A percentile compares a stretch with the other conserved stretches of the same genome.
These are phyloP conservation scores for Gossypium thurberi DNA, from an alignment of 345 rosid genomes.

Conservation along the genomic window DNA sequence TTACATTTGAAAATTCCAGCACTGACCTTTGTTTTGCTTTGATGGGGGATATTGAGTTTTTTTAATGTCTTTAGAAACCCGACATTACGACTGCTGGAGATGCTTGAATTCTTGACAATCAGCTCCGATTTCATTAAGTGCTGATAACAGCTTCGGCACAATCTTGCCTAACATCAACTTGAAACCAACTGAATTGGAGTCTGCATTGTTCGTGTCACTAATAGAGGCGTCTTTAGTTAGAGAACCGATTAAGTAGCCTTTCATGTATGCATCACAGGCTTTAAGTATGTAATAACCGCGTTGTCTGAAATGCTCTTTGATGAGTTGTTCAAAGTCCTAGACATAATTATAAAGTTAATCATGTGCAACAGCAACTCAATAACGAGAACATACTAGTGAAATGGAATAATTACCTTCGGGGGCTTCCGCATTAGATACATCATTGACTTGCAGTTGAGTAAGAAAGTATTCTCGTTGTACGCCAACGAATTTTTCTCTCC, in stretches of 20 bases:
- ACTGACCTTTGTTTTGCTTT: constrained; percentile 25
- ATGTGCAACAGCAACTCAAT: background rate
- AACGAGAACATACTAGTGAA: background rate
- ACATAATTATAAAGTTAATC: constrained; percentile 4
- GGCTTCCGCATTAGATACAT: constrained; percentile 84
- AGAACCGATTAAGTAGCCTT: constrained; percentile 85
- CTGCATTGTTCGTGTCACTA: constrained; percentile 34
- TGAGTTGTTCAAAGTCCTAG: constrained; percentile 77
- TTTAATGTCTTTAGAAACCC: background rate
- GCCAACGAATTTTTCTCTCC: constrained; percentile 93
- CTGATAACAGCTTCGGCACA: constrained; percentile 56
- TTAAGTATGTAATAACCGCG: constrained; percentile 84
- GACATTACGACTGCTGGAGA: constrained; percentile 28
- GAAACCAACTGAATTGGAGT: constrained; percentile 83
- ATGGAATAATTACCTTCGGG: constrained; percentile 57
- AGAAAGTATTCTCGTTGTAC: constrained; percentile 87
- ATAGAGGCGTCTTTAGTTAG: constrained; percentile 63
- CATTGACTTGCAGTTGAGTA: constrained; percentile 92
- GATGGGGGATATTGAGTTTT: background rate
- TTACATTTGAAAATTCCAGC: constrained; percentile 15
- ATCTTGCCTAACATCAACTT: constrained; percentile 92
- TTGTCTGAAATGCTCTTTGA: constrained; percentile 70
- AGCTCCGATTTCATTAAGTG: constrained; percentile 67
- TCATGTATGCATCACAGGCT: constrained; percentile 92
- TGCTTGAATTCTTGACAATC: constrained; percentile 56